Evolutionary conservation across 2,329 filamentous ascomycete genomes (phyloP).

Genomic region (Paraconiothyrium sp.): DNA sequence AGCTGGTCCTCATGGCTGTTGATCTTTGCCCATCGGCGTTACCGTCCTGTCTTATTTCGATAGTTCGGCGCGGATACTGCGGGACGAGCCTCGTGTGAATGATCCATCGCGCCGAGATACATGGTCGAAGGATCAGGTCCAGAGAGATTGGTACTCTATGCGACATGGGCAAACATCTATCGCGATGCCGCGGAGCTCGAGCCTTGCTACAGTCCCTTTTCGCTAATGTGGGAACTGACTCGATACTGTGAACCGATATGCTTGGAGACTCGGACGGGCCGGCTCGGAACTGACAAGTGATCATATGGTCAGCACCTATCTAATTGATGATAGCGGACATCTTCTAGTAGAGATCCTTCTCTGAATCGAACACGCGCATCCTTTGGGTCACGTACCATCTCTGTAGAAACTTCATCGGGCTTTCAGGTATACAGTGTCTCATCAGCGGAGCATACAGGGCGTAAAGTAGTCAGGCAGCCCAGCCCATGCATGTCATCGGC

Average conservation of each 20-base stretch:
- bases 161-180: conserved; percentile 6
- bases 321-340: not conserved
- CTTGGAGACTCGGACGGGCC: not conserved
- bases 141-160: not conserved
- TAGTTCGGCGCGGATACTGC: conserved; percentile 10
- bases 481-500: conserved; percentile 1
- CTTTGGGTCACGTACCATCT: not conserved
- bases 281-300: conserved; percentile 4
- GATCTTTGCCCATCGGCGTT: conserved; percentile 9
- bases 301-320: conserved; percentile 9
- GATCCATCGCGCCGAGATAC: not conserved
- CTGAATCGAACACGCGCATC: conserved; percentile 1
- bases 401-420: not conserved
- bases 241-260: not conserved
- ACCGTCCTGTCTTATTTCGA: conserved; percentile 1
- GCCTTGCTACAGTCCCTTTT: not conserved
- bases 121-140: not conserved
- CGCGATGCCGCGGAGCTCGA: not conserved
- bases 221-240: conserved; percentile 1
- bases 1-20: conserved; percentile 5
- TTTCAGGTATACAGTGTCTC: not conserved
- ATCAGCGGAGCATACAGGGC: not conserved
- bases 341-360: not conserved
- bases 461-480: not conserved
- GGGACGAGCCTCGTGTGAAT: conserved; percentile 11